Percentiles rank a stretch among this genome's conserved stretches.
These are phyloP conservation scores for Clarireedia monteithiana DNA, from an alignment of 2,329 filamentous ascomycete genomes.

Conservation along the genomic window DNA sequence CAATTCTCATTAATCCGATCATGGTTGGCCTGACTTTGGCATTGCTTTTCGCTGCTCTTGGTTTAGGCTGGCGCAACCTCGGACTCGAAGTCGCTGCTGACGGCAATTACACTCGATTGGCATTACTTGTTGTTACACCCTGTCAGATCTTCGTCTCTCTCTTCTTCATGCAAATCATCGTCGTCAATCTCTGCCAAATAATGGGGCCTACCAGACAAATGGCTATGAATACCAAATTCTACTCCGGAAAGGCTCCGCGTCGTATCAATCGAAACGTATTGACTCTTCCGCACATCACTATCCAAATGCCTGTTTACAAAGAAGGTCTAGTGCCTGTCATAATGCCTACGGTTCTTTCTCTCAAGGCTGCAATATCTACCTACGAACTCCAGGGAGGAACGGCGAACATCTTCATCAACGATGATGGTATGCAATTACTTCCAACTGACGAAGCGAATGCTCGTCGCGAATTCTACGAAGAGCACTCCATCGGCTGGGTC, in stretches of 20 bases:
- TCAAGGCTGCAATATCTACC: conserved; percentile 70
- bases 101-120: conserved; percentile 52
- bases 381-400: conserved; percentile 71
- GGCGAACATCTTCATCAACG: conserved; percentile 70
- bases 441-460: conserved; percentile 52
- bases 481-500: conserved; percentile 63
- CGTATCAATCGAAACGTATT: conserved; percentile 39
- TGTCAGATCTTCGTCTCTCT: conserved; percentile 75
- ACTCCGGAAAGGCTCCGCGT: conserved; percentile 62
- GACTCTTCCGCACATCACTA: conserved; percentile 64
- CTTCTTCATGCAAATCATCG: conserved; percentile 72
- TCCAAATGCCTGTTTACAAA: conserved; percentile 85
- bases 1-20: conserved; percentile 54
- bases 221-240: conserved; percentile 71
- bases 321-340: conserved; percentile 72
- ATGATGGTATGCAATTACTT: conserved; percentile 65
- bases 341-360: conserved; percentile 65
- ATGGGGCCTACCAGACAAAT: conserved; percentile 70
- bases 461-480: conserved; percentile 60
- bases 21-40: conserved; percentile 60
- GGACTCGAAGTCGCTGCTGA: conserved; percentile 63
- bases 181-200: conserved; percentile 67
- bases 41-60: conserved; percentile 58
- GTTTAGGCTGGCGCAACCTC: conserved; percentile 61
- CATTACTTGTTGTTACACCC: conserved; percentile 57